phyloP scores from a whole-genome alignment of 2,329 filamentous ascomycete species.

The Polytolypa hystricis region DNA sequence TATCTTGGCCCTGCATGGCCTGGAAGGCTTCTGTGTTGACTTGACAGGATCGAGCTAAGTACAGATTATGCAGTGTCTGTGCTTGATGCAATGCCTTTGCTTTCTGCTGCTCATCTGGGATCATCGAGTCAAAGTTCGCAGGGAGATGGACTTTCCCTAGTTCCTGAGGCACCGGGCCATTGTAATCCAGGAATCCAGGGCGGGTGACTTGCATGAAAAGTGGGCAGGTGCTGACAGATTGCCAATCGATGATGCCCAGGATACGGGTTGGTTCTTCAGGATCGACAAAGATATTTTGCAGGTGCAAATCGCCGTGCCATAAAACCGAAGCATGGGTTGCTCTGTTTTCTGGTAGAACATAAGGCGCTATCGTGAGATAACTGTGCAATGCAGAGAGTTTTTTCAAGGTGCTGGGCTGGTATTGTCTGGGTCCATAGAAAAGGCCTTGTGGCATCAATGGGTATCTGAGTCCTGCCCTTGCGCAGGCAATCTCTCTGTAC shows the following conservation, averaged over 20 bases:
- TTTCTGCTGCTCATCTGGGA: constrained; percentile 13
- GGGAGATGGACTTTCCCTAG: constrained; percentile 11
- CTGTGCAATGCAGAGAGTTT: constrained; percentile 18
- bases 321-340: constrained; percentile 19
- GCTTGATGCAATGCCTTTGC: constrained; percentile 15
- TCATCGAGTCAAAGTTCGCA: constrained; percentile 13
- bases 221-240: constrained; percentile 12
- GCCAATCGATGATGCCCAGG: neutral
- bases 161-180: constrained; percentile 13
- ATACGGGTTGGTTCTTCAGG: neutral
- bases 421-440: constrained; percentile 17
- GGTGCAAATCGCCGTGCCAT: constrained; percentile 31
- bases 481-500: constrained; percentile 23
- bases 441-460: constrained; percentile 17
- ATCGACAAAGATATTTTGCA: constrained; percentile 31
- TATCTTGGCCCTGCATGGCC: constrained; percentile 13
- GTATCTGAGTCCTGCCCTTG: constrained; percentile 18
- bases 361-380: constrained; percentile 21
- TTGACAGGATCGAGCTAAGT: constrained; percentile 13
- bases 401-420: constrained; percentile 19
- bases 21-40: constrained; percentile 12
- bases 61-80: constrained; percentile 18
- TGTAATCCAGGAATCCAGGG: constrained; percentile 17
- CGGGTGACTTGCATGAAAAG: constrained; percentile 15
- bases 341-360: constrained; percentile 19